Percentiles rank a stretch among this genome's conserved stretches.
Evolutionary conservation across 1,139 yeast species (phyloP).

Genomic region (Arxiozyma bovina): DNA sequence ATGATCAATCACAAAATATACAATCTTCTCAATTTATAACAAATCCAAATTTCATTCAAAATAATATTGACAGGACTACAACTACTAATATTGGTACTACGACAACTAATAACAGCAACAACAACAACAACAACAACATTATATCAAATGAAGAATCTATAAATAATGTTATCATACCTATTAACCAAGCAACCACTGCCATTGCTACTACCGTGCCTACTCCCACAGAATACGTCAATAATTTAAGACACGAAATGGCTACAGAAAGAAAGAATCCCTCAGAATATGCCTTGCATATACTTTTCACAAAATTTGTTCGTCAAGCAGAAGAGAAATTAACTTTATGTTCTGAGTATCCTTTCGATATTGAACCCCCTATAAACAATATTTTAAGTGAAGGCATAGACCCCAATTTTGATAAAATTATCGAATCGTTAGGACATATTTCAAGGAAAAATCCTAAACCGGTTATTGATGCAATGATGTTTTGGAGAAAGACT

Average conservation of each 20-base stretch:
- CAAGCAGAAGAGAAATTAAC: constrained; percentile 82
- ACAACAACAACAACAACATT: too few species aligned
- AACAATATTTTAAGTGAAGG: constrained; percentile 81
- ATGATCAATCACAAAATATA: background rate
- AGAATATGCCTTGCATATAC: constrained; percentile 86
- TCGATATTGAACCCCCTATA: constrained; percentile 70
- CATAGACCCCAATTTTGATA: constrained; percentile 76
- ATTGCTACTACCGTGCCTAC: background rate
- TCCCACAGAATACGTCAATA: constrained; percentile 22
- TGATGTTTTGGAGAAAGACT: constrained; percentile 95
- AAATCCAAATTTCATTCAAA: background rate
- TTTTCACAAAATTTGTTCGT: constrained; percentile 91
- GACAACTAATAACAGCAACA: too few species aligned
- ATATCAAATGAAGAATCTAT: background rate
- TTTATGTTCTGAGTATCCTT: constrained; percentile 59
- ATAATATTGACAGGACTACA: background rate
- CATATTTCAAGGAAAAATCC: constrained; percentile 86
- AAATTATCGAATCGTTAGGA: constrained; percentile 76
- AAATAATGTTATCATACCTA: background rate
- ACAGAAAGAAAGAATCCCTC: constrained; percentile 74
- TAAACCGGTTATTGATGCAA: constrained; percentile 92
- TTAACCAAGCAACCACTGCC: background rate
- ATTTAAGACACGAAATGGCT: constrained; percentile 41
- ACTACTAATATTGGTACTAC: background rate
- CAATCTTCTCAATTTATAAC: background rate